Evolutionary conservation across 2,329 filamentous ascomycete genomes (phyloP).

Genomic region (Colletotrichum higginsianum): DNA sequence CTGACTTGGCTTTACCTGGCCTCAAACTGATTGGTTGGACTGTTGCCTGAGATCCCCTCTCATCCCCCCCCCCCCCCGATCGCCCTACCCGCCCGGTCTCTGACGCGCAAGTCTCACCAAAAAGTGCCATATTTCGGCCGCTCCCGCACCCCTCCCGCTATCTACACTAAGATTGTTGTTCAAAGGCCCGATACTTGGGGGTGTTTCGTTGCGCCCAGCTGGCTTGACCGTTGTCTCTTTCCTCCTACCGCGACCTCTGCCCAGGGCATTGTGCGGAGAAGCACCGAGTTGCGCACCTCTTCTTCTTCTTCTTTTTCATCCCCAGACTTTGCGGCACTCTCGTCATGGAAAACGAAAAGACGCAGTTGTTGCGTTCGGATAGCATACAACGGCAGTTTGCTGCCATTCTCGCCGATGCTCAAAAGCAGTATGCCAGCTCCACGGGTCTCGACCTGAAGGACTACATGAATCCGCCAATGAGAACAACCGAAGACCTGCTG

Average conservation of each 20-base stretch:
- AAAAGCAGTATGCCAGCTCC: conserved; percentile 51
- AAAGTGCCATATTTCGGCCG: conserved; percentile 2
- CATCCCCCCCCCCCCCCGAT: no score
- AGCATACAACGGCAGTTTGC: conserved; percentile 43
- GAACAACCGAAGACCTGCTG: conserved; percentile 51
- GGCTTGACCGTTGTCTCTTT: neutral
- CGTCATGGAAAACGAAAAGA: conserved; percentile 35
- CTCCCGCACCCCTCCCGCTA: conserved; percentile 34
- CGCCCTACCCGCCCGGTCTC: neutral
- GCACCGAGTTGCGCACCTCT: neutral
- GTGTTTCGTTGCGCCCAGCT: neutral
- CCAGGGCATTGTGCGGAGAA: neutral
- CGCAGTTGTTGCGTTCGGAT: conserved; percentile 32
- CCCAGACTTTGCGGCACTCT: neutral
- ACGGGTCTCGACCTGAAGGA: conserved; percentile 49
- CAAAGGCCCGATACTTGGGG: neutral
- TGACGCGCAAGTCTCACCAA: conserved; percentile 6
- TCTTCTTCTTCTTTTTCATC: neutral
- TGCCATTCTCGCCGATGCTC: conserved; percentile 53
- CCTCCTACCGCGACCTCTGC: neutral
- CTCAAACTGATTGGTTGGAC: conserved; percentile 8
- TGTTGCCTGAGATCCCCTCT: neutral
- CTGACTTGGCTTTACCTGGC: conserved; percentile 1
- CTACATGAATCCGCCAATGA: conserved; percentile 53
- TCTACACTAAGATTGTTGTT: neutral